Base-by-base conservation (phyloP, 1,139 yeast genomes). In the Zygoascus hellenicus region DNA sequence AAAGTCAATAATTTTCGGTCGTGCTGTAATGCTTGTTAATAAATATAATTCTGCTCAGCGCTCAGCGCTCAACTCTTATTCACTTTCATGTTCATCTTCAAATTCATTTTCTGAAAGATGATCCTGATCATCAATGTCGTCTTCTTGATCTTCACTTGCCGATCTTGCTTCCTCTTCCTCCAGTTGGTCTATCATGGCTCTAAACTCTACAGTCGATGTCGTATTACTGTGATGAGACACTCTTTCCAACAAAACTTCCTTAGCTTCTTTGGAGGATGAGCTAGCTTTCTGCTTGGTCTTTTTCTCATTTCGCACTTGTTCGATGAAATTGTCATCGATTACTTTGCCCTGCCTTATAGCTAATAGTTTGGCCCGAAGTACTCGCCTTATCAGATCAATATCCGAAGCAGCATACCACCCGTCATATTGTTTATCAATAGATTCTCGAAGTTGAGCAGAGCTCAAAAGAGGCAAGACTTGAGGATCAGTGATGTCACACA, bases 321-420 rank as follows among this genome's bases (percentile, higher is more conserved):
- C 43, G 11, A 46, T 41, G 11, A 43, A 42, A 10, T 30, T 28
- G 19, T 46, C 48, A 9, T 42, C 38, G 2, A 46, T 19, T 1
- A 28, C 13, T 30, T 33, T 60, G 5, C 61, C 67, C 3, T 49
- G 61, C 29, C 55, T 66, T 17, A 51, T 53, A 54, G 56, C 58
- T 59, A 52, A 54, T 55, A 71, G 56, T 63, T 90, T 90, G 58
- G 83, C 84, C 54, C 90, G 75, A 50, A 89, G 74, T 14, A 89
- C 74, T 46, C 80, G 70, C 57, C 97, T 74, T 4, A 89, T 67
- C 30, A 81, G 77, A 35, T 77, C 75, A 62, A 88, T 72, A 9
- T 81, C 80, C 43, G 78, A 74, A 51, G 73, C 75, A 48, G 74
- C 76, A 49, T 80, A 75, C 97, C 97, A 92, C 0, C 97, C 97